A percentile compares a stretch with the other conserved stretches of the same genome.
These are phyloP conservation scores for Suillus weaverae DNA, from an alignment of 768 basidiomycete genomes.

Conservation along the genomic window DNA sequence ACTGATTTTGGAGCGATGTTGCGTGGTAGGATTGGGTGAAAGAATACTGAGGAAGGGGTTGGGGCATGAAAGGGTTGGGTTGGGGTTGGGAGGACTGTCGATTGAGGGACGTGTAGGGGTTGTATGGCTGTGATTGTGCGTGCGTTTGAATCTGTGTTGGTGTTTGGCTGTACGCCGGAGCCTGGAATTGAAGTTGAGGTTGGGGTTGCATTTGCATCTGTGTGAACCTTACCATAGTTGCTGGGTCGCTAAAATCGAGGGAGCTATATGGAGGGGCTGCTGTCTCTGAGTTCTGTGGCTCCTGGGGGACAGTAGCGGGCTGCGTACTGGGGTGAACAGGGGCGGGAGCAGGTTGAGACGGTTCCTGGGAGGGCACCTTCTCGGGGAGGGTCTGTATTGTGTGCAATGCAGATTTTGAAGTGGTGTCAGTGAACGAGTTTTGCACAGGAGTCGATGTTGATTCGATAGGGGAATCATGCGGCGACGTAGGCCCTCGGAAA, in stretches of 20 bases:
- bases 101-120: constrained; percentile 4
- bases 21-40: constrained; percentile 7
- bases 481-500: constrained; percentile 18
- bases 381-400: not conserved
- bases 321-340: not conserved
- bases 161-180: constrained; percentile 7
- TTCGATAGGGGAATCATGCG: constrained; percentile 7
- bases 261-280: constrained; percentile 6
- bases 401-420: not conserved
- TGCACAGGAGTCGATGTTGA: constrained; percentile 1
- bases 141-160: constrained; percentile 3
- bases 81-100: constrained; percentile 2
- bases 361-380: not conserved
- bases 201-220: constrained; percentile 21
- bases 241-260: constrained; percentile 26
- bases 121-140: constrained; percentile 4
- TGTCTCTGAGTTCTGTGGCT: not conserved
- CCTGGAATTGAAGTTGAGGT: constrained; percentile 1
- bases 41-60: constrained; percentile 14
- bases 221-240: constrained; percentile 22
- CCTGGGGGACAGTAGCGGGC: not conserved
- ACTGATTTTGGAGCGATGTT: constrained; percentile 7
- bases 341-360: not conserved
- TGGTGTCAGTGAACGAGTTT: not conserved
- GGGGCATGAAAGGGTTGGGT: constrained; percentile 12